Conservation (phyloP, 495 filamentous ascomycete species). For the Penicillium coffeae region DNA sequence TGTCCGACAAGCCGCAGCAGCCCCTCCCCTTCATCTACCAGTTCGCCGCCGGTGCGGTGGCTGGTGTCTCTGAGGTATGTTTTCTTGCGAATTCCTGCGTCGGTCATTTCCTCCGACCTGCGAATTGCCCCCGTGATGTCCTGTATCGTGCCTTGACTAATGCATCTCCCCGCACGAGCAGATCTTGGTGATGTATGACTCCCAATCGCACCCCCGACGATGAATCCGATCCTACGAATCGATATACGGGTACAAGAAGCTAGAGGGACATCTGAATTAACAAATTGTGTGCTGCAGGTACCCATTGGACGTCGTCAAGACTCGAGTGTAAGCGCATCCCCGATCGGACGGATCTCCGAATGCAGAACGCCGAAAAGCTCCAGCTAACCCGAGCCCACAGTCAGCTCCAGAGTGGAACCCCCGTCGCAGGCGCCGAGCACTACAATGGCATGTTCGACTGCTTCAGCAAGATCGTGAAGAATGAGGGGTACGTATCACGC, state of each 20-base stretch:
- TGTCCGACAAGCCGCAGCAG: slow-evolving; percentile 55
- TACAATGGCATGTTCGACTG: slow-evolving; percentile 98
- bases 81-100: neutral
- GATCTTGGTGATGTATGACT: slow-evolving; percentile 80
- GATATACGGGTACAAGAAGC: neutral
- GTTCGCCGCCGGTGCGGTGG: slow-evolving; percentile 83
- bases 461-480: slow-evolving; percentile 89
- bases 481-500: slow-evolving; percentile 72
- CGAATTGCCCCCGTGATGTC: neutral
- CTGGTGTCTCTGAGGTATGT: slow-evolving; percentile 86
- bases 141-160: slow-evolving; percentile 18
- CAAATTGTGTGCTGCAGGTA: slow-evolving; percentile 60
- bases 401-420: slow-evolving; percentile 77
- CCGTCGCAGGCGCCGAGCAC: slow-evolving; percentile 60
- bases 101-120: neutral
- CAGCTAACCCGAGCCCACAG: slow-evolving; percentile 37
- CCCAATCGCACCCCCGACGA: slow-evolving; percentile 4
- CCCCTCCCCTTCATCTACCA: slow-evolving; percentile 82
- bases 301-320: slow-evolving; percentile 97
- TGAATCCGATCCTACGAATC: neutral
- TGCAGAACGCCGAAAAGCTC: neutral
- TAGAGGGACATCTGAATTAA: slow-evolving; percentile 12
- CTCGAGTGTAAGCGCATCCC: slow-evolving; percentile 69
- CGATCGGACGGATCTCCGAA: slow-evolving; percentile 14
- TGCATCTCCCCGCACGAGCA: slow-evolving; percentile 39